Base-by-base conservation (phyloP, 2,329 filamentous ascomycete genomes). In the Beauveria sp. region DNA sequence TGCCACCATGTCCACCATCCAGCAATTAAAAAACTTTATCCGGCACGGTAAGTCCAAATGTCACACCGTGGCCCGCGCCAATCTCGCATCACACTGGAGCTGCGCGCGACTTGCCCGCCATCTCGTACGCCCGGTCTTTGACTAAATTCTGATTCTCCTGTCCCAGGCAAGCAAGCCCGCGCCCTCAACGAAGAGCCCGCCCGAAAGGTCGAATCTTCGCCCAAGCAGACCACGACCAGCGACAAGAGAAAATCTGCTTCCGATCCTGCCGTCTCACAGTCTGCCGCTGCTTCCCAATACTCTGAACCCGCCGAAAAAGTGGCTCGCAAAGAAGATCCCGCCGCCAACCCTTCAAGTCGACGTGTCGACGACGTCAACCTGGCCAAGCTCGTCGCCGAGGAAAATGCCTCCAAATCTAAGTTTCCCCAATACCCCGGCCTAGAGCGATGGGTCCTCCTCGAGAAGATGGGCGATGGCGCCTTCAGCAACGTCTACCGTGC, bases 401-500 rank as follows among this genome's bases (percentile, higher is more conserved):
- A 98, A 79, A 91, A 92, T 63, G 89, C 90, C 70, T 91, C 80
- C 75, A 90, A 87, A 73, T 86, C 86, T 71, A 96, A 93, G 74
- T 87, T 98, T 70, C 93, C 95, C 46, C 84, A 80, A 67, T 77
- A 77, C 56, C 74, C 75, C 2, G 75, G 75, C 34, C 69, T 77
- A 9, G 75, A 77, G 58, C 71, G 93, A 70, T 99, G 90, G 88
- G 85, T 88, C 59, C 79, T 97, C 40, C 63, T 95, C 58, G 93
- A 96, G 77, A 98, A 98, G 83, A 99, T 99, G 93, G 95, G 95
- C 66, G 95, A 63, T 68, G 95, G 95, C 64, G 95, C 95, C 63
- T 99, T 99, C 81, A 98, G 93, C 80, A 98, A 98, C 71, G 95
- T 99, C 66, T 99, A 98, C 76, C 87, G 91, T 45, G 95, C 95